These are phyloP conservation scores for Cyclotella kingstonii DNA, from an alignment of 108 stramenopile species.

Conservation along the genomic window DNA sequence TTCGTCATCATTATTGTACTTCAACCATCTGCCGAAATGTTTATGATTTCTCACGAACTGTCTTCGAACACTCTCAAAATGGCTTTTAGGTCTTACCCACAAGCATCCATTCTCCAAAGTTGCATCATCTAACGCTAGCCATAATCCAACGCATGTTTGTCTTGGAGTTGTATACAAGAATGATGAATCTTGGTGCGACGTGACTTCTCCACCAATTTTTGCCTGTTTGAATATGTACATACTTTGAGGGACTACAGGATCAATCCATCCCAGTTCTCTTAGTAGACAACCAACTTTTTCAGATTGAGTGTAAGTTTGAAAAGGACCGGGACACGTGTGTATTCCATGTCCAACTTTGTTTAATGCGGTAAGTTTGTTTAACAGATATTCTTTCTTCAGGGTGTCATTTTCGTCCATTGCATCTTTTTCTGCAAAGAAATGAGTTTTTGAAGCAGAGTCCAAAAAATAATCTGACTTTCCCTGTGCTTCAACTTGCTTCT, in stretches of 20 bases:
- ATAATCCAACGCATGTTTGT: conserved; percentile 90
- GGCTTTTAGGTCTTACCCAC: conserved; percentile 88
- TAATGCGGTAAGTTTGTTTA: conserved; percentile 67
- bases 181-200: conserved; percentile 92
- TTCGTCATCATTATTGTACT: neutral
- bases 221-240: conserved; percentile 97
- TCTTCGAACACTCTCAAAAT: conserved; percentile 70
- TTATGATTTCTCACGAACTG: conserved; percentile 80
- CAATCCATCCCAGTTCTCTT: conserved; percentile 71
- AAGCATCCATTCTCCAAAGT: conserved; percentile 92
- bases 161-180: conserved; percentile 87
- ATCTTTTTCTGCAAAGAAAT: conserved; percentile 86
- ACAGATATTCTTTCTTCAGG: conserved; percentile 39
- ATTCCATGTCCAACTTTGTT: conserved; percentile 94
- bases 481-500: conserved; percentile 62
- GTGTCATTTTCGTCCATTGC: conserved; percentile 48
- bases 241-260: conserved; percentile 86
- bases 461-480: conserved; percentile 86
- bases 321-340: conserved; percentile 64
- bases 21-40: conserved; percentile 52
- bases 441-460: conserved; percentile 65
- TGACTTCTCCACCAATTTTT: conserved; percentile 79
- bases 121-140: conserved; percentile 92
- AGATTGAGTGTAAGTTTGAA: conserved; percentile 65
- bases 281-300: conserved; percentile 55